A percentile compares a stretch with the other conserved stretches of the same genome.
phyloP scores from a whole-genome alignment of 2,329 filamentous ascomycete species.

The Colletotrichum salicis region DNA sequence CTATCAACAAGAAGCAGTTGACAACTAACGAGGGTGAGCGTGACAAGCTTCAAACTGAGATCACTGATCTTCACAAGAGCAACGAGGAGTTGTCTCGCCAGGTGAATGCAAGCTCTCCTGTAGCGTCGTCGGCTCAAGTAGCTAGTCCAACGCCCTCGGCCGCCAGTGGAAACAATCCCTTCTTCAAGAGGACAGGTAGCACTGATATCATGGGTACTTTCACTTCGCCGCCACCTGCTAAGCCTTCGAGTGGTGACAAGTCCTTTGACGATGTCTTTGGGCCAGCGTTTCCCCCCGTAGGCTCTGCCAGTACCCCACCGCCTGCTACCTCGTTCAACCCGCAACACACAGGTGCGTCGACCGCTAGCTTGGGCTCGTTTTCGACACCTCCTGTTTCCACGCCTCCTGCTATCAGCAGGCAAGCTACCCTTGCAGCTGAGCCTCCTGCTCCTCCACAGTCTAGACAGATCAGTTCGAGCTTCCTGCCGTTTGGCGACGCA shows the following conservation, averaged over 20 bases:
- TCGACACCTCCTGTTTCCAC: slow-evolving; percentile 65
- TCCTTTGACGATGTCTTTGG: slow-evolving; percentile 91
- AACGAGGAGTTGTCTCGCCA: slow-evolving; percentile 68
- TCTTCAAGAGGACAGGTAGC: slow-evolving; percentile 81
- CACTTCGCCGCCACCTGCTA: slow-evolving; percentile 54
- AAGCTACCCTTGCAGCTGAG: slow-evolving; percentile 66
- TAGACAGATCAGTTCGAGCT: slow-evolving; percentile 80
- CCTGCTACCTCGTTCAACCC: slow-evolving; percentile 71
- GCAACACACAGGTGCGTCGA: slow-evolving; percentile 68
- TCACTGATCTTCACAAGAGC: slow-evolving; percentile 73
- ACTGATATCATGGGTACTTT: slow-evolving; percentile 69
- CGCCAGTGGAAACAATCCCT: slow-evolving; percentile 89
- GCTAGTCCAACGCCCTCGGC: slow-evolving; percentile 76
- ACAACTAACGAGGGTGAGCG: slow-evolving; percentile 88
- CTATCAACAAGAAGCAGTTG: slow-evolving; percentile 98
- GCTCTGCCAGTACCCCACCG: slow-evolving; percentile 55
- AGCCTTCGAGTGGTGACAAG: slow-evolving; percentile 66
- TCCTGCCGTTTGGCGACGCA: slow-evolving; percentile 75
- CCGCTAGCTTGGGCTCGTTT: slow-evolving; percentile 62
- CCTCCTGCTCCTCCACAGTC: slow-evolving; percentile 74
- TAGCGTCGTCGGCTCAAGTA: slow-evolving; percentile 60
- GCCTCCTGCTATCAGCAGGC: slow-evolving; percentile 71
- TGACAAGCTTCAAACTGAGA: slow-evolving; percentile 86
- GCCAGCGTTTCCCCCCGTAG: slow-evolving; percentile 65
- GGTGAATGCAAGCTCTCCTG: slow-evolving; percentile 61